Evolutionary conservation across 2,329 filamentous ascomycete species (phyloP).

Genomic region (Xylaria arbuscula): DNA sequence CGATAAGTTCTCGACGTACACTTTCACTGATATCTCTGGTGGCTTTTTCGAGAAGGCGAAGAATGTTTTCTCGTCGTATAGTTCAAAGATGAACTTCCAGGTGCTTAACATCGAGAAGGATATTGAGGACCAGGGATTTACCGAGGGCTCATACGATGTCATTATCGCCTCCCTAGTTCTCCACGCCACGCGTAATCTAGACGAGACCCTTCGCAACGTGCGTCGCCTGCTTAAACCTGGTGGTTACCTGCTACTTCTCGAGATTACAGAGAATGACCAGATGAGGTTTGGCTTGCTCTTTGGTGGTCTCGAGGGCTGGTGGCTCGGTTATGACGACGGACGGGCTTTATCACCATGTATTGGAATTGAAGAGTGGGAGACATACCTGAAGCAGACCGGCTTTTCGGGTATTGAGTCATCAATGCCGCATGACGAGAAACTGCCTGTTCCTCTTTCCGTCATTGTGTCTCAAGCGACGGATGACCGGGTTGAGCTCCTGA

Average conservation of each 20-base stretch:
- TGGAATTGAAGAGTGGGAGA: constrained; percentile 17
- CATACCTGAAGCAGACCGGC: constrained; percentile 11
- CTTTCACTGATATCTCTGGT: constrained; percentile 29
- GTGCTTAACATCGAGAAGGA: constrained; percentile 35
- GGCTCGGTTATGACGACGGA: constrained; percentile 40
- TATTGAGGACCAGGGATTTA: constrained; percentile 49
- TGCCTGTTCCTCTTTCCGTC: constrained; percentile 19
- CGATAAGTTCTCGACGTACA: constrained; percentile 21
- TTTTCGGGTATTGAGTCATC: constrained; percentile 26
- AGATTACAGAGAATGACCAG: constrained; percentile 47
- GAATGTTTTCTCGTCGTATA: neutral
- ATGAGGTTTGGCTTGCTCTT: constrained; percentile 40
- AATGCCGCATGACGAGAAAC: constrained; percentile 17
- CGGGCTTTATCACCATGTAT: constrained; percentile 17
- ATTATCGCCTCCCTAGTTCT: constrained; percentile 55
- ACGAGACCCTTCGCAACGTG: constrained; percentile 47
- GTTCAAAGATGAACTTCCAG: constrained; percentile 10
- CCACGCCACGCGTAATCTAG: constrained; percentile 51
- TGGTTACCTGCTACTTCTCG: constrained; percentile 59
- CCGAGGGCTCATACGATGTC: constrained; percentile 51
- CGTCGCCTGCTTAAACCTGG: constrained; percentile 56
- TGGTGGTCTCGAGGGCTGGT: constrained; percentile 46
- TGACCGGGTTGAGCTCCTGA: constrained; percentile 14
- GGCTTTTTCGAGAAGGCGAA: constrained; percentile 22
- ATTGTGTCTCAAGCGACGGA: constrained; percentile 26